Conservation (phyloP, 139 green algal genomes). For the Micractinium conductrix region DNA sequence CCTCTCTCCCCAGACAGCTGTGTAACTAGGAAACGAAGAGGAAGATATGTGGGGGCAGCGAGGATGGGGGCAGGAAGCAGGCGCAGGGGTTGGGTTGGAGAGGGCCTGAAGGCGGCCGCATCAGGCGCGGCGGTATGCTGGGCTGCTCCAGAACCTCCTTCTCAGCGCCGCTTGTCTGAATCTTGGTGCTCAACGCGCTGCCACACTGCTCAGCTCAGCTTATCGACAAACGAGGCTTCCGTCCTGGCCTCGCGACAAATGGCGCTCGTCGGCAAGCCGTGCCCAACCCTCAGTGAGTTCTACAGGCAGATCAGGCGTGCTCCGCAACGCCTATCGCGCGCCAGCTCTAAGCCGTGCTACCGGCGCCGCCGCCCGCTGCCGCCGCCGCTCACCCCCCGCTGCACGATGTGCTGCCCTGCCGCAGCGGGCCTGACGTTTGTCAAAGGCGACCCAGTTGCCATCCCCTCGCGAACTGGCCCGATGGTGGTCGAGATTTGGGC, state of each 20-base stretch:
- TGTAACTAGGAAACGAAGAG: not conserved
- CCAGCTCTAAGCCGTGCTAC: not conserved
- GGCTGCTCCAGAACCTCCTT: no score
- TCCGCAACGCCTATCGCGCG: no score
- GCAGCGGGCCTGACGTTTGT: slow-evolving; percentile 36
- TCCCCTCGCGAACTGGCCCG: slow-evolving; percentile 9
- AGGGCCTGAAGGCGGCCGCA: no score
- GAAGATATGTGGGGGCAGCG: no score
- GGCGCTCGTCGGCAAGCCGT: slow-evolving; percentile 35
- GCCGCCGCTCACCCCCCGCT: not conserved
- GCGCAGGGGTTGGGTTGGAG: no score
- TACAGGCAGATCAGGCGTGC: not conserved
- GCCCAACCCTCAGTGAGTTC: slow-evolving; percentile 23
- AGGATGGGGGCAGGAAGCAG: no score
- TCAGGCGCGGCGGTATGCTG: no score
- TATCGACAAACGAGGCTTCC: not conserved
- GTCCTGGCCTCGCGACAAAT: not conserved
- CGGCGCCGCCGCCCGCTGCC: not conserved
- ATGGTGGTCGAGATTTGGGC: slow-evolving; percentile 40
- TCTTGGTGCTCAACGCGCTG: no score
- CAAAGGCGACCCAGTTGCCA: slow-evolving; percentile 37
- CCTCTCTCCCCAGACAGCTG: not conserved
- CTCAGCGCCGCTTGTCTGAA: no score
- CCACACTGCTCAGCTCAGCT: no score
- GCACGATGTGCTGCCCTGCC: not conserved